These are phyloP conservation scores for Saitozyma podzolica DNA, from an alignment of 768 basidiomycete species.

Conservation along the genomic window DNA sequence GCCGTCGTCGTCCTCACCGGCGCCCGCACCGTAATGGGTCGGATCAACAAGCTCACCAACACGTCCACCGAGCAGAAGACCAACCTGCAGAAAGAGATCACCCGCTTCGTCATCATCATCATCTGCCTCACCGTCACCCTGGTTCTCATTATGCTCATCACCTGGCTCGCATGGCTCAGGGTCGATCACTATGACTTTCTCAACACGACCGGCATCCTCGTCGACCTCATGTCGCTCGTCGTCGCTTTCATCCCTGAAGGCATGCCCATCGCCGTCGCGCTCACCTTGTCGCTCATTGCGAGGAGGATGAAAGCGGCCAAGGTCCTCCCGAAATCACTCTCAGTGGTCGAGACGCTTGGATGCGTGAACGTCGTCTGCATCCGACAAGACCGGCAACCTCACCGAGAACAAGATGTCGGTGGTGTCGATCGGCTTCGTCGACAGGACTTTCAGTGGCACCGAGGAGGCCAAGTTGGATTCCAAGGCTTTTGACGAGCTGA, in stretches of 20 bases:
- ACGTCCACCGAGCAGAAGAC: not conserved
- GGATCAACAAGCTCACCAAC: not conserved
- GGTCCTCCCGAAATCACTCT: not conserved
- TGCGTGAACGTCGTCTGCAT: not conserved
- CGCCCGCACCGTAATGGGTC: not conserved
- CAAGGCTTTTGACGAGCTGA: not conserved
- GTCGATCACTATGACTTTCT: not conserved
- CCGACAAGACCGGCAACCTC: not conserved
- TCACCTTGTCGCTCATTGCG: not conserved
- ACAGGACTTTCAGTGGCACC: not conserved
- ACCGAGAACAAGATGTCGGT: not conserved
- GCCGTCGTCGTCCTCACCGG: not conserved
- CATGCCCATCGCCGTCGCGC: not conserved
- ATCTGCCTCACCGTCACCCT: not conserved
- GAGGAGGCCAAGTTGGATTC: not conserved
- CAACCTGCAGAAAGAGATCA: not conserved
- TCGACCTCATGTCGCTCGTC: not conserved
- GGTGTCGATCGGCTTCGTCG: not conserved
- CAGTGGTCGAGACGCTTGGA: not conserved
- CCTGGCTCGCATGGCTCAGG: not conserved
- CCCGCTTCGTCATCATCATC: not conserved
- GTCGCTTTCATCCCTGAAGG: not conserved
- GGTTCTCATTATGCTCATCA: not conserved
- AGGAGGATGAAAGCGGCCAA: not conserved
- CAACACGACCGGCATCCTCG: not conserved